Base-by-base conservation (phyloP, 805 yeast genomes). In the Candida odintsovae region DNA sequence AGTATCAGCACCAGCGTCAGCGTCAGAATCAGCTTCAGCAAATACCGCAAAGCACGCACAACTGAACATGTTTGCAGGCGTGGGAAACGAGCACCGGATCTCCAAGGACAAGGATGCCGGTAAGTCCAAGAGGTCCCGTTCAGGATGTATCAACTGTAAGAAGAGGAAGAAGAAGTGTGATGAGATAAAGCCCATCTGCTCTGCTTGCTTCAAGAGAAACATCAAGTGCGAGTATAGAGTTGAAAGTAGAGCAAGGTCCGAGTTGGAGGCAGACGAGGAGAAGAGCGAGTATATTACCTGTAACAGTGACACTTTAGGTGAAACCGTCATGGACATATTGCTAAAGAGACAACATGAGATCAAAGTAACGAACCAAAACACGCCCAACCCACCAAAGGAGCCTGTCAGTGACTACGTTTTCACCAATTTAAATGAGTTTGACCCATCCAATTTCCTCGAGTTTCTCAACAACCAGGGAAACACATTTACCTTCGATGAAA, bases 131-230 rank as follows among this genome's bases (percentile, higher is more conserved):
- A 20, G 73, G 11, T 70, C 75, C 0, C 63, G 65, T 39, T 47
- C 51, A 19, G 76, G 76, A 0, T 73, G 77, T 46, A 40, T 58
- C 7, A 61, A 59, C 43, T 75, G 80, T 52, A 63, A 73, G 42
- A 62, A 59, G 49, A 63, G 71, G 52, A 75, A 73, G 64, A 75
- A 74, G 56, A 75, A 74, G 46, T 75, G 80, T 58, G 78, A 75
- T 56, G 75, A 75, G 53, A 55, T 52, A 9, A 68, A 65, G 46
- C 80, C 80, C 1, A 59, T 65, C 3, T 75, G 80, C 54, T 70
- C 74, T 1, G 55, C 66, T n/a, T 75, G 80, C 44, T 37, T 48
- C 31, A 64, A 61, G 46, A 59, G 62, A 42, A 53, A 56, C 12
- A 37, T 59, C 3, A 56, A 50, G 29, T 71, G 76, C 51, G 48